Base-by-base conservation (phyloP, 441 rosid genomes). In the Populus tomentosa region DNA sequence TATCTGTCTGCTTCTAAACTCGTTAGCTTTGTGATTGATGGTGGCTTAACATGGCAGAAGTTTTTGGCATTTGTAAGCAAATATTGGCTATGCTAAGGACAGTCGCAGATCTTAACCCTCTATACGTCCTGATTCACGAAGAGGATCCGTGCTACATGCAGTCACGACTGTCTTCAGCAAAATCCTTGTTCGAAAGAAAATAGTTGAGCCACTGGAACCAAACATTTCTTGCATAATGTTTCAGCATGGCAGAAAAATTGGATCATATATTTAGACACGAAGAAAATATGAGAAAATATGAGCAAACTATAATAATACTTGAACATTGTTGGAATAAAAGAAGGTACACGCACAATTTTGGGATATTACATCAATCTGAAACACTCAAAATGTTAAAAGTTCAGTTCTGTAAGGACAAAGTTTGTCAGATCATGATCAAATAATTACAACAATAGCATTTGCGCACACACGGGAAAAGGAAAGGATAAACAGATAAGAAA, bases 391-490 rank as follows among this genome's bases (percentile, higher is more conserved):
- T 13, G 64, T 50, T 62, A 20, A 61, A 5, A 23, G 23, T 73
- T 72, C 65, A 13, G 5, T 65, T 73, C 23, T 38, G 70, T 40
- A 70, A 70, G 59, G 71, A 65, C 62, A 16, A 75, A 11, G 79
- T 36, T 42, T 35, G 73, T 71, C 46, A 36, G 61, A 80, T 68
- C 56, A 73, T 8, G 74, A 83, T 69, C 75, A 81, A 46, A 65
- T 80, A 88, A 80, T 80, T 86, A 82, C 89, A 81, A 70, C 75
- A 70, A 75, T 10, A 38, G 77, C 82, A 80, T 32, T 78, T 71
- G 67, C 74, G 65, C 6, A 36, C 77, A 78, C 75, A 75, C 76
- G 6, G 28, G 36, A 36, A 40, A 79, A 23, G 8, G 38, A 40
- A 35, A 26, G 24, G 7, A 32, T 32, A 69, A n/a, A 69, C 65